phyloP scores from a whole-genome alignment of 2,329 filamentous ascomycete species.

The Fusarium buharicum region DNA sequence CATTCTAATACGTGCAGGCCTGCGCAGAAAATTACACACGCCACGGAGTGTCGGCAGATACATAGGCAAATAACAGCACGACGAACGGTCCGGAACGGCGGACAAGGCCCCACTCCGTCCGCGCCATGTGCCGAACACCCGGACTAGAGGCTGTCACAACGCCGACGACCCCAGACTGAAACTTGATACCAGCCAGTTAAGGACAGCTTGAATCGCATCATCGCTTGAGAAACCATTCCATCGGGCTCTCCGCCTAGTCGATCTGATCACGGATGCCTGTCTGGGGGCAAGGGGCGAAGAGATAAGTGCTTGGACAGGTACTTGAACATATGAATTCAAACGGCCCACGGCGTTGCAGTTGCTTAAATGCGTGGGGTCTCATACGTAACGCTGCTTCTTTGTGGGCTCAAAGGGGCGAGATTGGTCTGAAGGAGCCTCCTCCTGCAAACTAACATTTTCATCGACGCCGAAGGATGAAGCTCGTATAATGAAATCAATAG shows the following conservation, averaged over 20 bases:
- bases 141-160: slow-evolving; percentile 31
- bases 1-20: no score
- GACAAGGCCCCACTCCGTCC: slow-evolving; percentile 29
- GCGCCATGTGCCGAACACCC: slow-evolving; percentile 46
- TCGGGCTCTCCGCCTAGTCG: slow-evolving; percentile 28
- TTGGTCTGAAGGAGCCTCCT: background rate
- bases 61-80: slow-evolving; percentile 16
- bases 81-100: slow-evolving; percentile 35
- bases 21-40: slow-evolving; percentile 18
- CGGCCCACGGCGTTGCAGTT: no score
- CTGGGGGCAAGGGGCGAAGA: slow-evolving; percentile 17
- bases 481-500: slow-evolving; percentile 10
- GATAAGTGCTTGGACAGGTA: background rate
- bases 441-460: background rate
- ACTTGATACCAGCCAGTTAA: slow-evolving; percentile 28
- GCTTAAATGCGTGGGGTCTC: no score
- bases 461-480: background rate
- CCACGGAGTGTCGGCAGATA: slow-evolving; percentile 20
- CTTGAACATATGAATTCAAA: no score
- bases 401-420: slow-evolving; percentile 2
- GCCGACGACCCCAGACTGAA: slow-evolving; percentile 36
- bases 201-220: slow-evolving; percentile 29
- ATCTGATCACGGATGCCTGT: slow-evolving; percentile 34
- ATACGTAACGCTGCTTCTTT: slow-evolving; percentile 20
- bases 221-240: slow-evolving; percentile 12